Conservation (phyloP, 2,329 filamentous ascomycete species). For the Metarhizium anisopliae region DNA sequence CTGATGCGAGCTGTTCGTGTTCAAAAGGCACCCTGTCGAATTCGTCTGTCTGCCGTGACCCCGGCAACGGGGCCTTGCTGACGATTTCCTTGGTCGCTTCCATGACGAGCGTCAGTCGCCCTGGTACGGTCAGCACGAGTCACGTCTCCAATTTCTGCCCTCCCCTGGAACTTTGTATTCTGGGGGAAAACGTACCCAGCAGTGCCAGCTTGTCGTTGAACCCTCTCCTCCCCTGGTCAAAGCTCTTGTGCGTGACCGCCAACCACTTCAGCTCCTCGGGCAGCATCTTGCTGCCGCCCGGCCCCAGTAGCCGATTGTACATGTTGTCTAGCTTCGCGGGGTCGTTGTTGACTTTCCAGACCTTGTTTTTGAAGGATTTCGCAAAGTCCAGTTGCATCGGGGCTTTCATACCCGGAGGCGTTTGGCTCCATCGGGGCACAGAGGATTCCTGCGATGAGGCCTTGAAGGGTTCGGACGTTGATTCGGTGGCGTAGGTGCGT, state of each 20-base stretch:
- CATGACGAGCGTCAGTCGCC: constrained; percentile 28
- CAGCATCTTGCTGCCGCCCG: constrained; percentile 61
- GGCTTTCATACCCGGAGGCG: constrained; percentile 60
- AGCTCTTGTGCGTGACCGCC: constrained; percentile 95
- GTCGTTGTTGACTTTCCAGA: constrained; percentile 66
- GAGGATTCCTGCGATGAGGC: constrained; percentile 7
- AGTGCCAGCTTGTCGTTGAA: constrained; percentile 93
- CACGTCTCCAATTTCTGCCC: background rate
- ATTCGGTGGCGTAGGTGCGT: constrained; percentile 21
- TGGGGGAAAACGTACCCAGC: constrained; percentile 50
- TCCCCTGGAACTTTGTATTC: background rate
- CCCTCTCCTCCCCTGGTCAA: constrained; percentile 86
- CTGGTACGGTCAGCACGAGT: constrained; percentile 13
- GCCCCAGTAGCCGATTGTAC: constrained; percentile 69
- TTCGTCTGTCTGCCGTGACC: constrained; percentile 28
- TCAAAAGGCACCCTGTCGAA: constrained; percentile 56
- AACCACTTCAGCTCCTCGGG: constrained; percentile 94
- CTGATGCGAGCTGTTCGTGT: constrained; percentile 61
- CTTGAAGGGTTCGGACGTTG: constrained; percentile 18
- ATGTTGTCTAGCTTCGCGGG: constrained; percentile 66
- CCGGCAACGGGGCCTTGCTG: constrained; percentile 20
- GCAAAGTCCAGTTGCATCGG: constrained; percentile 54
- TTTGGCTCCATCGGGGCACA: constrained; percentile 60
- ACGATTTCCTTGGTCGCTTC: constrained; percentile 30
- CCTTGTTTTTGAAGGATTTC: constrained; percentile 41